A percentile compares a stretch with the other conserved stretches of the same genome.
Evolutionary conservation across 2,329 filamentous ascomycete species (phyloP).

Genomic region (Cordyceps pruinosa): DNA sequence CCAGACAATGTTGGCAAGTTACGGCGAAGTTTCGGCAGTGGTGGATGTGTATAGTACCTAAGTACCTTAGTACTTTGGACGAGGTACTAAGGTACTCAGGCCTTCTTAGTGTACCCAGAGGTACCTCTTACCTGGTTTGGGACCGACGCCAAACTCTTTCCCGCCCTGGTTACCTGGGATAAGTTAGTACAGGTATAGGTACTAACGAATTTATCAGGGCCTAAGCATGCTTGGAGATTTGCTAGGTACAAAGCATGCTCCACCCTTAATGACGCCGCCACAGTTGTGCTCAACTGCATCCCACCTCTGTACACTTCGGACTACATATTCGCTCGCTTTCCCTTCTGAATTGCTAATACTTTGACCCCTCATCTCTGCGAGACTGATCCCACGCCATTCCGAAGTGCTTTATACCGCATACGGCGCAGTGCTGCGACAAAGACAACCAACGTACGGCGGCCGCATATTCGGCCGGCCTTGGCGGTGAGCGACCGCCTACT

Average conservation of each 20-base stretch:
- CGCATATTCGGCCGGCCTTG: constrained; percentile 3
- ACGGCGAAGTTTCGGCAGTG: background rate
- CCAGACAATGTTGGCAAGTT: background rate
- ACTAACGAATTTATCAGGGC: too few species aligned
- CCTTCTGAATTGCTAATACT: background rate
- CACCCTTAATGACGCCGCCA: constrained; percentile 5
- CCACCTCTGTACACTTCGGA: background rate
- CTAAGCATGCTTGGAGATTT: too few species aligned
- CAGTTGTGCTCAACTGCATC: background rate
- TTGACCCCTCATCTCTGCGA: background rate
- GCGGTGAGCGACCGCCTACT: constrained; percentile 12
- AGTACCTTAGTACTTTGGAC: background rate
- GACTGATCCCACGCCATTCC: background rate
- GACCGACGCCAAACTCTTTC: background rate
- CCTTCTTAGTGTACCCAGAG: too few species aligned
- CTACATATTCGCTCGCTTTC: background rate
- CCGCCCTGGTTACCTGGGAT: too few species aligned
- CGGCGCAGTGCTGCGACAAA: background rate
- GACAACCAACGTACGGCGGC: background rate
- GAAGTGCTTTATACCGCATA: background rate
- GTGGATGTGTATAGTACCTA: background rate
- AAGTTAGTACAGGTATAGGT: too few species aligned
- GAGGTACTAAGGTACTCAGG: too few species aligned
- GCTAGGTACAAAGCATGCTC: background rate
- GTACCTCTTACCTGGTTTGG: background rate